Conservation (phyloP, 2,329 filamentous ascomycete genomes). For the Penicillium brevicompactum region DNA sequence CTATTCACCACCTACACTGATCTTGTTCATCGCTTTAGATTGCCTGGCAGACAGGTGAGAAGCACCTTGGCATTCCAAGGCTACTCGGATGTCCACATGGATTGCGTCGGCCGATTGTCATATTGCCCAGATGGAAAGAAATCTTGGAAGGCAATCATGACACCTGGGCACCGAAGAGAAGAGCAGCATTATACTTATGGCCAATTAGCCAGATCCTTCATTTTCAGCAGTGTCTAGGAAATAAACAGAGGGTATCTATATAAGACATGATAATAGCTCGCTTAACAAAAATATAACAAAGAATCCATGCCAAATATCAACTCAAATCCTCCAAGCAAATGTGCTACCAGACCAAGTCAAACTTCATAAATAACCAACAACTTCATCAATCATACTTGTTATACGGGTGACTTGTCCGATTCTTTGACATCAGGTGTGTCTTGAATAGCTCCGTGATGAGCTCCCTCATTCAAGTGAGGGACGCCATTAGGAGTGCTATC, state of each 20-base stretch:
- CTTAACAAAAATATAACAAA: background rate
- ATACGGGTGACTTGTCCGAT: constrained; percentile 4
- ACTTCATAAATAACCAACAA: background rate
- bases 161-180: no score
- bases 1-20: no score
- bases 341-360: constrained; percentile 7
- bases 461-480: background rate
- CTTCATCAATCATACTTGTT: constrained; percentile 15
- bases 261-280: constrained; percentile 11
- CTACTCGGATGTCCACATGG: no score
- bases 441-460: background rate
- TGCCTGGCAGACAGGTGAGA: no score
- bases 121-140: no score
- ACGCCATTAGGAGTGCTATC: background rate
- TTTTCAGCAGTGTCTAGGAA: background rate
- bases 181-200: no score
- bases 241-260: constrained; percentile 26
- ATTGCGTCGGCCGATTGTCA: no score
- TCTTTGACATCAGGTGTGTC: background rate
- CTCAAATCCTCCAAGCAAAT: background rate
- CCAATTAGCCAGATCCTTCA: no score
- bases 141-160: no score
- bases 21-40: no score
- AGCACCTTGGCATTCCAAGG: no score
- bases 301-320: constrained; percentile 4